Conservation (phyloP, 345 rosid genomes). For the Eucalyptus regnans region DNA sequence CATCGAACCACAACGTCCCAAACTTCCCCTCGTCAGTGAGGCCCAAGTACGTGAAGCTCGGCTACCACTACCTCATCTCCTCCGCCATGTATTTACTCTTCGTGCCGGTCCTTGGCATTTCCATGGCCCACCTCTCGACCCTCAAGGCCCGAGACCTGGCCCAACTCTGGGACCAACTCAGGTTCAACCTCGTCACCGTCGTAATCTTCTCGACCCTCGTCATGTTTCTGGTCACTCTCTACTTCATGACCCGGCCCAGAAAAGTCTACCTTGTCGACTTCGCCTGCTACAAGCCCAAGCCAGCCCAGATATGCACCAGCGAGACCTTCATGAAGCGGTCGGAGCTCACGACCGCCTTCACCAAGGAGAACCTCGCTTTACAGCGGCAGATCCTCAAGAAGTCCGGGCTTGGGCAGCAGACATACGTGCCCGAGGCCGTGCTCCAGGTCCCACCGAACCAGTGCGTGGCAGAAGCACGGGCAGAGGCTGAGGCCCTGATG, state of each 20-base stretch:
- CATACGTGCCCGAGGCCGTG: constrained; percentile 14
- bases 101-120: neutral
- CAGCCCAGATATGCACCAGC: neutral
- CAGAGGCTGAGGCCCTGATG: constrained; percentile 25
- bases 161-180: neutral
- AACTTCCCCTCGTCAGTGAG: no score
- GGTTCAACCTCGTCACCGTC: neutral
- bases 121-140: neutral
- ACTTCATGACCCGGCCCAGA: constrained; percentile 2
- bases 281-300: constrained; percentile 13
- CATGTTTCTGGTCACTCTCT: neutral
- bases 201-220: neutral
- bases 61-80: constrained; percentile 19
- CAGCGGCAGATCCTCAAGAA: constrained; percentile 18
- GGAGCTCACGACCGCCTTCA: neutral
- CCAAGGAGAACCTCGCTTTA: constrained; percentile 6
- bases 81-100: constrained; percentile 4
- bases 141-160: neutral
- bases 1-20: no score
- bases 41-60: neutral
- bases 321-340: neutral
- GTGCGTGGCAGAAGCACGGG: constrained; percentile 19
- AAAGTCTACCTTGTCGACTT: constrained; percentile 12
- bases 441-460: constrained; percentile 19
- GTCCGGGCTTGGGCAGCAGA: constrained; percentile 17